Evolutionary conservation across 441 rosid genomes (phyloP).

Genomic region (Euphorbia celastroides): DNA sequence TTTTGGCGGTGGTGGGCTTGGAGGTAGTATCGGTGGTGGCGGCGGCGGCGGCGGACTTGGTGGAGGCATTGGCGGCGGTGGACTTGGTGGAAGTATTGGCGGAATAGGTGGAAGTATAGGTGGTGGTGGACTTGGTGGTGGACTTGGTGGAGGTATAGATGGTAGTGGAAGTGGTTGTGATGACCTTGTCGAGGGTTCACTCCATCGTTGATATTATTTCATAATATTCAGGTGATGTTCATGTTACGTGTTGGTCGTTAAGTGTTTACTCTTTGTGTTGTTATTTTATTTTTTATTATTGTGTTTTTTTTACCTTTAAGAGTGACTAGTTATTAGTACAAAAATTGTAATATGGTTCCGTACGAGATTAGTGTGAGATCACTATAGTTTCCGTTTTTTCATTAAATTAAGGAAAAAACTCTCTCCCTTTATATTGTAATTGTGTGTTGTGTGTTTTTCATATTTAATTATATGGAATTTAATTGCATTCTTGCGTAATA

Average conservation of each 20-base stretch:
- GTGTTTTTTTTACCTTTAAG: neutral
- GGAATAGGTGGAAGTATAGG: conserved; percentile 19
- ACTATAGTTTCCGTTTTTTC: neutral
- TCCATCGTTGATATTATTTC: conserved; percentile 2
- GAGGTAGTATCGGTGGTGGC: conserved; percentile 24
- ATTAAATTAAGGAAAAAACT: neutral
- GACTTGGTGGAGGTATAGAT: conserved; percentile 3
- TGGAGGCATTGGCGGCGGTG: conserved; percentile 10
- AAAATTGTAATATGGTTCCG: neutral
- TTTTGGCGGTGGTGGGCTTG: conserved; percentile 7
- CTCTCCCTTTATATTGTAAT: neutral
- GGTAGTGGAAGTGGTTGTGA: conserved; percentile 7
- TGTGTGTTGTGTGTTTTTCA: neutral
- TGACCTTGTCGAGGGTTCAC: conserved; percentile 4
- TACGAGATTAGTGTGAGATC: neutral
- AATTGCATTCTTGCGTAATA: neutral
- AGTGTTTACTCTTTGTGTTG: neutral
- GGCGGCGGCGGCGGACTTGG: conserved; percentile 8
- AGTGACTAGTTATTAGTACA: neutral
- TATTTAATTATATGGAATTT: neutral
- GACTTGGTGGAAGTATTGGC: neutral
- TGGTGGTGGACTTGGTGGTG: conserved; percentile 18
- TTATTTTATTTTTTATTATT: neutral
- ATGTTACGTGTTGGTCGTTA: neutral
- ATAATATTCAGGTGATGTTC: neutral